Evolutionary conservation across 345 rosid genomes (phyloP), one percentile per base, ranked within the genome.

Genomic region (Camelina hispida): DNA sequence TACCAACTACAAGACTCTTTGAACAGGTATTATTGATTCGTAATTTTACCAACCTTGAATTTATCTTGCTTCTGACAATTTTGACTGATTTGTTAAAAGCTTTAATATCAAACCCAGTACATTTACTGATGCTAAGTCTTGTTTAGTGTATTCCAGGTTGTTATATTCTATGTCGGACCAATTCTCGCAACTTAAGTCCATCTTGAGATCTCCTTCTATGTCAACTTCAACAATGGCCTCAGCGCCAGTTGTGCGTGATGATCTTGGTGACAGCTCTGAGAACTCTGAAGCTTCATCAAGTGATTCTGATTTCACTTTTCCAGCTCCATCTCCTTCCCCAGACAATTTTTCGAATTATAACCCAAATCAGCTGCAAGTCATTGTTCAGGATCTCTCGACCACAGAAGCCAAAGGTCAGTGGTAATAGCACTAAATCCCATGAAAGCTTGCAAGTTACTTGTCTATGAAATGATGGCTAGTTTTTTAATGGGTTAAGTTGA

Each of bases 131-230:
- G 68, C 84, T 81, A 81, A 68, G 81, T 81, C 85, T 78, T 86
- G 84, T 86, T 83, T 87, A 87, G 91, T 86, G 84, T 84, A 84
- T 82, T 84, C 78, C 98, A 90, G 96, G 93, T 84, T 94, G 87
- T 78, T 89, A 72, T 83, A 87, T 59, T 82, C 85, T 74, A 87
- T 93, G 88, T 84, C 96, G 17, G 95, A 91, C 79, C 97, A 91
- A 82, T 85, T 94, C 83, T 81, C 96, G 14, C 93, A 89, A 85
- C 80, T 88, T 74, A 91, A 89, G 79, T 82, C 57, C 51, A 74
- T 88, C 81, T 82, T 91, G 78, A 66, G 85, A 60, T 69, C 84
- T 71, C 66, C 96, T 23, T 84, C 89, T 44, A 83, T 74, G 72
- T 81, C 86, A 4, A 73, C 74, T 54, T 83, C 86, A 75, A 57